These are phyloP conservation scores for Kodamaea nitidulidarum DNA, from an alignment of 805 yeast genomes.

Conservation along the genomic window DNA sequence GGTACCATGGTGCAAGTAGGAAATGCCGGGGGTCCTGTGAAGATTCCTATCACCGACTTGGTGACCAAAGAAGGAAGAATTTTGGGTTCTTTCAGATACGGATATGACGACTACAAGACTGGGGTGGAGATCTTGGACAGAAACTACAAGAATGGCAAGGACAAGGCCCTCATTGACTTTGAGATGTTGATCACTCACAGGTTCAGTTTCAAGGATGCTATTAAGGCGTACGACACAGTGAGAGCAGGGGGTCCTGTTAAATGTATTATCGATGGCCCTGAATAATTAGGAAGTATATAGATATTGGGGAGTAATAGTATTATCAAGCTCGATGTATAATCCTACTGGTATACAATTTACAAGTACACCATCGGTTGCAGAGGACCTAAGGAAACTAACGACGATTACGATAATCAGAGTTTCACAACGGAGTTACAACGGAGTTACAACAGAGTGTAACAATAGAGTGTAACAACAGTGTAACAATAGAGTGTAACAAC, in stretches of 20 bases:
- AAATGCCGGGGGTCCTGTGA: conserved; percentile 65
- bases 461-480: no score
- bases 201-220: conserved; percentile 66
- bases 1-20: conserved; percentile 85
- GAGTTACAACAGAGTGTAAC: no score
- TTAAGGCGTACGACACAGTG: conserved; percentile 70
- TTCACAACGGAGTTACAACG: no score
- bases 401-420: no score
- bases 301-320: background rate
- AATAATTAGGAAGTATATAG: conserved; percentile 16
- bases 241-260: conserved; percentile 70
- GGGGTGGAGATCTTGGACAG: conserved; percentile 63
- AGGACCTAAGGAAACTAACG: no score
- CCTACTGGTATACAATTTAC: no score
- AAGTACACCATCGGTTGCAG: no score
- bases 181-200: conserved; percentile 70
- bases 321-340: no score
- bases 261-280: conserved; percentile 79
- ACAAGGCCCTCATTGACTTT: conserved; percentile 50
- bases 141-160: conserved; percentile 44
- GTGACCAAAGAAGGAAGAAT: conserved; percentile 64
- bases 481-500: no score
- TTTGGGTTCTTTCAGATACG: conserved; percentile 79
- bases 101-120: conserved; percentile 68
- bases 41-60: conserved; percentile 70